Evolutionary conservation across 2,329 filamentous ascomycete species (phyloP), one percentile per base, ranked within the genome.

Genomic region (Gaeumannomyces tritici): DNA sequence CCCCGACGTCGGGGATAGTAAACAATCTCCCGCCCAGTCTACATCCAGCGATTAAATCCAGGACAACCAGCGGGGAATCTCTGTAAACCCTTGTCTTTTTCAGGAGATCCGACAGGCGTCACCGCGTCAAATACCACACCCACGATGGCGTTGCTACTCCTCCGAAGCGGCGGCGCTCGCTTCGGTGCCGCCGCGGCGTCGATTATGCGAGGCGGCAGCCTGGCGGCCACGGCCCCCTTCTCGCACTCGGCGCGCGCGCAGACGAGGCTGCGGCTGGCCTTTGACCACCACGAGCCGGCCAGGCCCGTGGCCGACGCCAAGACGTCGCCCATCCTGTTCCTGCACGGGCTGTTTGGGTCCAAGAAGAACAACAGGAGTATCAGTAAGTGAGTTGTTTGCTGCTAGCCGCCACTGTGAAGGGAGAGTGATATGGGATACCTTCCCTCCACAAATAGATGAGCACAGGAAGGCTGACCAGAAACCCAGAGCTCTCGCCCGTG

Each of bases 361-460:
- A 96, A 96, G 78, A 92, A 91, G 78, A 98, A 98, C 73, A 96
- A 97, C 73, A 82, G 93, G 73, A 90, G 84, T 70, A 95, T 98
- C 66, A 96, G 92, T 88, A 96, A 92, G 93, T 96, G 80, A 73
- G 89, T 77, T n/a, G n/a, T n/a, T n/a, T n/a, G n/a, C n/a, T n/a
- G n/a, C n/a, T n/a, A n/a, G n/a, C n/a, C n/a, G n/a, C n/a, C n/a
- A n/a, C n/a, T n/a, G n/a, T n/a, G n/a, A n/a, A n/a, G n/a, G n/a
- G n/a, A n/a, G n/a, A n/a, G n/a, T n/a, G n/a, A n/a, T n/a, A n/a
- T n/a, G n/a, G n/a, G n/a, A n/a, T n/a, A n/a, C n/a, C n/a, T n/a
- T n/a, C n/a, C n/a, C n/a, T n/a, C n/a, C n/a, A n/a, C n/a, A n/a
- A 96, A 92, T 88, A 96, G 92, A 93, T 96, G 80, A 73, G 89